phyloP scores from a whole-genome alignment of 2,329 filamentous ascomycete genomes.

The Nigrospora sphaerica region DNA sequence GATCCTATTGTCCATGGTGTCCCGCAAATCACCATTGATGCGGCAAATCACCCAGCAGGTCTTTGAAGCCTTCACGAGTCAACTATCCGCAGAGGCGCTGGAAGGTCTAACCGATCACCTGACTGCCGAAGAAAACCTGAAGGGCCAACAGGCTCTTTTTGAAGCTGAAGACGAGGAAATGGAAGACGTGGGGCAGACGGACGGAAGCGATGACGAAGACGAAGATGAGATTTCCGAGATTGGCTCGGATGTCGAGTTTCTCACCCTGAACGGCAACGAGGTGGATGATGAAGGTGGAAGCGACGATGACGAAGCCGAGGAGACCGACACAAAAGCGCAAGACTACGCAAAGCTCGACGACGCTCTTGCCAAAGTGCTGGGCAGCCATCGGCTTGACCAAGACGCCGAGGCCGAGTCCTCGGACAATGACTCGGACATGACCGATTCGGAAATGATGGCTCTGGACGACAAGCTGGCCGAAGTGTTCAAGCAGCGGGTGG shows the following conservation, averaged over 20 bases:
- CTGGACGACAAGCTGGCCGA: constrained; percentile 68
- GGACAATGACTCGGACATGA: constrained; percentile 74
- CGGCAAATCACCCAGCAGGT: constrained; percentile 82
- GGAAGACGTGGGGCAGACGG: constrained; percentile 31
- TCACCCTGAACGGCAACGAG: constrained; percentile 30
- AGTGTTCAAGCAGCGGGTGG: constrained; percentile 74
- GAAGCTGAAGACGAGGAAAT: constrained; percentile 58
- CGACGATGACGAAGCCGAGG: constrained; percentile 34
- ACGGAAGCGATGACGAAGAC: constrained; percentile 31
- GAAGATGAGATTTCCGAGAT: constrained; percentile 27
- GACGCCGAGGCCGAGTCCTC: constrained; percentile 47
- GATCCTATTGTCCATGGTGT: constrained; percentile 82
- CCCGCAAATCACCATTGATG: constrained; percentile 77
- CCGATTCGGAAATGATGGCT: constrained; percentile 62
- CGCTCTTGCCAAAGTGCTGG: constrained; percentile 70
- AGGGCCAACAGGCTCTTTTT: constrained; percentile 83
- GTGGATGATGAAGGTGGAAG: constrained; percentile 28
- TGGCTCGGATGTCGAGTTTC: constrained; percentile 34
- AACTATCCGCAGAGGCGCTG: constrained; percentile 67
- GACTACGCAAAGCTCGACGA: constrained; percentile 54
- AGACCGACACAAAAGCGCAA: constrained; percentile 33
- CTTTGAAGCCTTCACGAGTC: constrained; percentile 72
- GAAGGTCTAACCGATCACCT: constrained; percentile 62
- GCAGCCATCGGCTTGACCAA: constrained; percentile 59
- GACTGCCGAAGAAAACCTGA: constrained; percentile 69